phyloP scores from a whole-genome alignment of 306 rosid genomes.

The Cicer arietinum region DNA sequence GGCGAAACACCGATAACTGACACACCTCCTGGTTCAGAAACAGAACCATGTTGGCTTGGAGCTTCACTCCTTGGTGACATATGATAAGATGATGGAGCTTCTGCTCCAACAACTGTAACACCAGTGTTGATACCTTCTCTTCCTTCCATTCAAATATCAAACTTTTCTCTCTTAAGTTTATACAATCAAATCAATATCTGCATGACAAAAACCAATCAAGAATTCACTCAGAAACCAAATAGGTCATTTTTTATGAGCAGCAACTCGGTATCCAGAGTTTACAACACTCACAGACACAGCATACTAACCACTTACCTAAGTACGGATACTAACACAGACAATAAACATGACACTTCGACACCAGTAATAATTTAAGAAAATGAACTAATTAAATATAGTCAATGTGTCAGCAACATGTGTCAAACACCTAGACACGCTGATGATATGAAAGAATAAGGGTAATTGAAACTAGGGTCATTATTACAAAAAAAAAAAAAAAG shows the following conservation, averaged over 20 bases:
- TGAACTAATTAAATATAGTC: no score
- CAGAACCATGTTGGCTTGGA: constrained; percentile 48
- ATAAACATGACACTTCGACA: no score
- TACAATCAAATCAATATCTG: constrained; percentile 54
- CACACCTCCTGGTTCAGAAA: constrained; percentile 22
- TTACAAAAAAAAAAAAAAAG: not conserved
- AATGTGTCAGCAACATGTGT: no score
- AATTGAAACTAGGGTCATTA: not conserved
- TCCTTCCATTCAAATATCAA: constrained; percentile 64
- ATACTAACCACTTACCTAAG: not conserved
- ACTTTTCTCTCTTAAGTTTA: constrained; percentile 28
- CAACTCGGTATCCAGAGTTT: not conserved
- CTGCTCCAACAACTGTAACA: constrained; percentile 83
- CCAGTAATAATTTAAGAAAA: no score
- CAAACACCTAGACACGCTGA: no score
- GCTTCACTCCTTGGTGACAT: constrained; percentile 77
- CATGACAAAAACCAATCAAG: constrained; percentile 29
- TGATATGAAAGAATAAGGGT: not conserved
- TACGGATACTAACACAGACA: no score
- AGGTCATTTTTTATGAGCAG: not conserved
- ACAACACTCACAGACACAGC: not conserved
- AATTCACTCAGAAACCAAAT: not conserved
- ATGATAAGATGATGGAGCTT: constrained; percentile 82
- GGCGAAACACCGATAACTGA: constrained; percentile 47
- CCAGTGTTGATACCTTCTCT: constrained; percentile 70